Evolutionary conservation across 2,329 filamentous ascomycete genomes (phyloP), one percentile per base, ranked within the genome.

Genomic region (Aspergillus phoenicis): DNA sequence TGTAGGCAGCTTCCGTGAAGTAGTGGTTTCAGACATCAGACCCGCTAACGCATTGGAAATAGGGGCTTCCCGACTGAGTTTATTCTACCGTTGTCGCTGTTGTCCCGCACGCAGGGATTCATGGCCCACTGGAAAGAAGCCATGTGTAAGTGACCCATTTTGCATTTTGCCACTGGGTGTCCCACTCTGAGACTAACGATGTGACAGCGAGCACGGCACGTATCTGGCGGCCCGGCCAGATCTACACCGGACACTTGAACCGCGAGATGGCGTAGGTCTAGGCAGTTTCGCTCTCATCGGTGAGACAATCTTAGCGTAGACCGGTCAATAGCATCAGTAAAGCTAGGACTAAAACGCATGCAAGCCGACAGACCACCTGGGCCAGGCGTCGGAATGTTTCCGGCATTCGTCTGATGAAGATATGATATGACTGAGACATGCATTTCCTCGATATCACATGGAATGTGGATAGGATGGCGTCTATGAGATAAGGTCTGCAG

Each of bases 71-170:
- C 56, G 17, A 26, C 52, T 17, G 56, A 62, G n/a, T 51, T 64
- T 26, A 58, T 62, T 10, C 28, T 54, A 2, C 49, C 59, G 13
- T 20, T 62, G 28, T 39, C 47, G 20, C 24, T 58, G 8, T 13
- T 59, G 13, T 48, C 45, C 5, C 56, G 59, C 1, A 54, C 51
- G 54, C 45, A 36, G 10, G 62, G 62, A 3, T 52, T 64, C 15
- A 20, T 64, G 55, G 62, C 59, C 8, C 62, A 64, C 33, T 64
- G 62, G 62, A 47, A 48, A 5, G 59, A 64, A 22, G 39, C 43
- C 5, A 64, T 64, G 62, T 10, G 59, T 78, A 75, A 5, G 75
- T 52, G 75, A 20, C 55, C 28, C 22, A 28, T 26, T 30, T 45
- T 22, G 22, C 22, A 28, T 26, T 30, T 45, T 22, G 22, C 20